These are phyloP conservation scores for Metroxylon sagu DNA, from an alignment of 176 grass and related monocot genomes.

Conservation along the genomic window DNA sequence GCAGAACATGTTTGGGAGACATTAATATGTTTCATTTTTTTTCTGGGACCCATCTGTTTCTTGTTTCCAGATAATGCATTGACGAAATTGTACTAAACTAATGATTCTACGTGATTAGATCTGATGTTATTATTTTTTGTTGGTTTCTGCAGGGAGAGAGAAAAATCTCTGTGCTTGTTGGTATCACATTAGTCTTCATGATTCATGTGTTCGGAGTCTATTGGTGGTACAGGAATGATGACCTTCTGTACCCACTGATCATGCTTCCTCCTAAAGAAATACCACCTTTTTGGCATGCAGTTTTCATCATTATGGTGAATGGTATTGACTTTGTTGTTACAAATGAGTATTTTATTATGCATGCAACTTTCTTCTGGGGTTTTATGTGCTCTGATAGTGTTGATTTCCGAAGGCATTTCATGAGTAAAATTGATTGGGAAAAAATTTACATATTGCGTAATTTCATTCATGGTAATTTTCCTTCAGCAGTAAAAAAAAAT, in stretches of 20 bases:
- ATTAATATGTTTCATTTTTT: too few relatives aligned
- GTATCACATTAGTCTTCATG: slow-evolving; percentile 79
- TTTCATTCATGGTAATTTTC: too few relatives aligned
- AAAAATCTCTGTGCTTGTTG: slow-evolving; percentile 67
- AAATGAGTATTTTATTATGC: not conserved
- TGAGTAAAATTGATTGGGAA: too few relatives aligned
- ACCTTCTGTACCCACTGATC: slow-evolving; percentile 69
- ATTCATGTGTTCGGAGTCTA: slow-evolving; percentile 86
- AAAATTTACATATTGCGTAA: too few relatives aligned
- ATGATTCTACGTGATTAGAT: not conserved
- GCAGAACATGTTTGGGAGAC: too few relatives aligned
- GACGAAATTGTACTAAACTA: too few relatives aligned
- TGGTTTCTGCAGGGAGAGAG: slow-evolving; percentile 69
- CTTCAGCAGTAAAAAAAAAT: too few relatives aligned
- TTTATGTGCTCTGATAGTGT: too few relatives aligned
- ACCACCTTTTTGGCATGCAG: slow-evolving; percentile 96
- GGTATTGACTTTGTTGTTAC: slow-evolving; percentile 44
- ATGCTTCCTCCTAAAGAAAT: slow-evolving; percentile 92
- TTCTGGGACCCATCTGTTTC: too few relatives aligned
- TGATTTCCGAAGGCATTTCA: too few relatives aligned
- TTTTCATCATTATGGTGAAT: slow-evolving; percentile 92
- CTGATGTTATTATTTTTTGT: not conserved
- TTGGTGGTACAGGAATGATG: slow-evolving; percentile 93
- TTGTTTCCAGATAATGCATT: too few relatives aligned
- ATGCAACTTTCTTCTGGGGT: too few relatives aligned